These are phyloP conservation scores for Prunus kanzakura DNA, from an alignment of 306 rosid genomes.

Conservation along the genomic window DNA sequence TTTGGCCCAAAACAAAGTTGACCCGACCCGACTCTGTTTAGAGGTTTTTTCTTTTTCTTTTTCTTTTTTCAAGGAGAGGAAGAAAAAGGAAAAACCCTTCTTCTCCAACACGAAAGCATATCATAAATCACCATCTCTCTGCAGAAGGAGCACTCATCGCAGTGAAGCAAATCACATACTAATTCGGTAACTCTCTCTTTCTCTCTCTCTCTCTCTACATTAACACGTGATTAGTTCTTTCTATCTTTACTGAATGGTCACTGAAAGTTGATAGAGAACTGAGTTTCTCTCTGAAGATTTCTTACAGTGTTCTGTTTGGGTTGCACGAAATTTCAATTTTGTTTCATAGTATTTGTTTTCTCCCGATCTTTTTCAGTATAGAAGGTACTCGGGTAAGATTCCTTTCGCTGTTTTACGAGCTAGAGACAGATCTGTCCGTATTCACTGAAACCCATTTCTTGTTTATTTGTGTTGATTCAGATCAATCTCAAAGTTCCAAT, in stretches of 20 bases:
- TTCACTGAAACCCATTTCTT: neutral
- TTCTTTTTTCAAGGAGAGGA: neutral
- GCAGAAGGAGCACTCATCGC: slow-evolving; percentile 4
- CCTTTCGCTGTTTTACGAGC: neutral
- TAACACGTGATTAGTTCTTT: neutral
- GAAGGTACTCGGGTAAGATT: neutral
- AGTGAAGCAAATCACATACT: neutral
- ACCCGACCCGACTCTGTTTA: neutral
- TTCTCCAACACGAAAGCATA: slow-evolving; percentile 18
- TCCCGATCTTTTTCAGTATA: neutral
- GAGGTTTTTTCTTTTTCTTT: neutral
- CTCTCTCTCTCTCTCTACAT: neutral
- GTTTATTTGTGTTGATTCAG: neutral
- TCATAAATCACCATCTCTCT: neutral
- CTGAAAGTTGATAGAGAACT: neutral
- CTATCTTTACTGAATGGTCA: neutral
- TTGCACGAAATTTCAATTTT: neutral
- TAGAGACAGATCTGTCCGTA: slow-evolving; percentile 1
- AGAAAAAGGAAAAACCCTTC: slow-evolving; percentile 16
- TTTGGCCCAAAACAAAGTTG: neutral
- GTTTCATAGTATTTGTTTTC: neutral
- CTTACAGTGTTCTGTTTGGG: neutral
- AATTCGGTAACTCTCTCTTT: neutral
- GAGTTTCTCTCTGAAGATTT: neutral
- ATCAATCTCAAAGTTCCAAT: slow-evolving; percentile 23